phyloP scores from a whole-genome alignment of 1,284 basidiomycete species.

The Cystobasidium slooffiae region DNA sequence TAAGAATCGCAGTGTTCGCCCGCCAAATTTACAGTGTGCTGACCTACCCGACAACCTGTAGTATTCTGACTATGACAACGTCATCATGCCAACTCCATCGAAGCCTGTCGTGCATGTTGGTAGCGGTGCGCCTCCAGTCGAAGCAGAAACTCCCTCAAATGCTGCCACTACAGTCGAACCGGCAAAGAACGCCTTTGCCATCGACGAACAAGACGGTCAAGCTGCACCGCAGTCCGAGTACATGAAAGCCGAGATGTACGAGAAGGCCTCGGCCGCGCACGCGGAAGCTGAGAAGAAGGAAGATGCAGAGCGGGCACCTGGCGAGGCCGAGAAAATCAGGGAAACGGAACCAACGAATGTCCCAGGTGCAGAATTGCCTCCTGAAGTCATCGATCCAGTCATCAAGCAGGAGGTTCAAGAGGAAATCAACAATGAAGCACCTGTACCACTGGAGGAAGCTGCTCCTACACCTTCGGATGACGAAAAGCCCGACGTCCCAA shows the following conservation, averaged over 20 bases:
- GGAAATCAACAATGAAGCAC: constrained; percentile 38
- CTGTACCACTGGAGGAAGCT: constrained; percentile 38
- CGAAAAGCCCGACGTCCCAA: background rate
- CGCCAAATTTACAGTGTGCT: background rate
- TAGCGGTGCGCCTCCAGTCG: constrained; percentile 20
- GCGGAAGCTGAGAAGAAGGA: constrained; percentile 42
- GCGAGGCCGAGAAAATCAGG: constrained; percentile 18
- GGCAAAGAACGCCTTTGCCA: constrained; percentile 38
- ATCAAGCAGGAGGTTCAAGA: constrained; percentile 34
- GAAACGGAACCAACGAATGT: constrained; percentile 40
- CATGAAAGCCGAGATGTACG: constrained; percentile 16
- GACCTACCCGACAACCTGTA: background rate
- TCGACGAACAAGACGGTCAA: constrained; percentile 26
- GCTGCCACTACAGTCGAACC: constrained; percentile 31
- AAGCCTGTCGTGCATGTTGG: constrained; percentile 30
- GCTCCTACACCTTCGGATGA: constrained; percentile 35
- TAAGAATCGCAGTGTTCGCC: background rate
- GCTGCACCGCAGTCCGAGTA: constrained; percentile 28
- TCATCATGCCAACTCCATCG: constrained; percentile 27
- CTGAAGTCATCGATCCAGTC: constrained; percentile 1
- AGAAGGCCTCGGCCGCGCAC: constrained; percentile 31
- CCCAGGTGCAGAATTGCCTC: constrained; percentile 31
- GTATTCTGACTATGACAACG: constrained; percentile 39
- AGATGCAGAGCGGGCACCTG: constrained; percentile 22
- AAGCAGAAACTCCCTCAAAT: constrained; percentile 29